Conservation (phyloP, 2,329 filamentous ascomycete genomes). For the Penicillium sp. region DNA sequence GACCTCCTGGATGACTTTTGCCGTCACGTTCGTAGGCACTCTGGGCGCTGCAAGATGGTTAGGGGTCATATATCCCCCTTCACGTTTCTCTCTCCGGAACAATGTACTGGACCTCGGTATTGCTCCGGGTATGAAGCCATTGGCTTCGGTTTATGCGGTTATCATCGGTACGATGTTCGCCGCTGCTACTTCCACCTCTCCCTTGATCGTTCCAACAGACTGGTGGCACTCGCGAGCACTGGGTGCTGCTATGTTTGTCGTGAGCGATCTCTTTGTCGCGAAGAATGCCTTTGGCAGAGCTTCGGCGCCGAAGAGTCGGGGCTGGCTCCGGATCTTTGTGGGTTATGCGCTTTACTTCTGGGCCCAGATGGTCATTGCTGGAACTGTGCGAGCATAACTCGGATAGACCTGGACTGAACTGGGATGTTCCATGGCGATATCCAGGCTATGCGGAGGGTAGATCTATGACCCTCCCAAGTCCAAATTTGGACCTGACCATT, state of each 20-base stretch:
- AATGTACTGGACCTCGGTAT: conserved; percentile 27
- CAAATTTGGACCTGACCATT: neutral
- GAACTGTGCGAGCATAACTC: conserved; percentile 1
- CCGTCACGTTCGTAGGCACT: conserved; percentile 17
- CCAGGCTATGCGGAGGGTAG: neutral
- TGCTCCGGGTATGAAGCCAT: conserved; percentile 23
- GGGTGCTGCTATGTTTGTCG: conserved; percentile 32
- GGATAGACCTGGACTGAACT: neutral
- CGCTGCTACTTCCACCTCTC: conserved; percentile 21
- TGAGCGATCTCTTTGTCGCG: conserved; percentile 32
- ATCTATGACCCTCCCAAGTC: neutral
- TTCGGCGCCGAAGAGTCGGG: conserved; percentile 5
- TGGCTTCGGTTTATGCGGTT: conserved; percentile 25
- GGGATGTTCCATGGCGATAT: neutral
- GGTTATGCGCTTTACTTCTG: conserved; percentile 30
- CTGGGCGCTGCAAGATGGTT: conserved; percentile 23
- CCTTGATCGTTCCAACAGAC: conserved; percentile 2
- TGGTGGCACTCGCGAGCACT: conserved; percentile 22
- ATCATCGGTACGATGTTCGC: conserved; percentile 31
- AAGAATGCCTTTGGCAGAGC: conserved; percentile 28
- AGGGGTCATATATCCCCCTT: conserved; percentile 26
- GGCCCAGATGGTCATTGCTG: conserved; percentile 30
- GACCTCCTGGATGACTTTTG: conserved; percentile 14
- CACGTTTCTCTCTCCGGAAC: conserved; percentile 3
- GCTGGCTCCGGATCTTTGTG: conserved; percentile 14